Percentiles rank a stretch among this genome's conserved stretches.
These are phyloP conservation scores for Ambrosia artemisiifolia DNA, from an alignment of 129 eudicot species.

Conservation along the genomic window DNA sequence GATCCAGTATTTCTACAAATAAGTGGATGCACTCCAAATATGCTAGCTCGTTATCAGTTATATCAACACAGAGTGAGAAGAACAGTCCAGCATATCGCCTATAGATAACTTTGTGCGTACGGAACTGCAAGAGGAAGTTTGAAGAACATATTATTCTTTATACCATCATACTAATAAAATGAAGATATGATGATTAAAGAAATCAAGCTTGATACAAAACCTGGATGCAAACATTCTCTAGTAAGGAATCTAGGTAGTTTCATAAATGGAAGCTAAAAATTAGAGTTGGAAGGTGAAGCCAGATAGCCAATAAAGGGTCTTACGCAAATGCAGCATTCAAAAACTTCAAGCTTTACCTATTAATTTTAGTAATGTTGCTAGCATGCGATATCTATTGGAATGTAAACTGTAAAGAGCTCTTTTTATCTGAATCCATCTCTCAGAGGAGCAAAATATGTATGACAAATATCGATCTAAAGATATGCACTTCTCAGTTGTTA, in stretches of 20 bases:
- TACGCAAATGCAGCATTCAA: not conserved
- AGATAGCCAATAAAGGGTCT: not conserved
- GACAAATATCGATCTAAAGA: not conserved
- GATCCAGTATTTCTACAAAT: slow-evolving; percentile 90
- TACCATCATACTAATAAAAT: not conserved
- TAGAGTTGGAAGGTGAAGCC: not conserved
- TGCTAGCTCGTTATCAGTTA: slow-evolving; percentile 84
- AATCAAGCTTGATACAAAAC: not conserved
- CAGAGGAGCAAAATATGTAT: not conserved
- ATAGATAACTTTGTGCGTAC: slow-evolving; percentile 88
- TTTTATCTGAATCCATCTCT: not conserved
- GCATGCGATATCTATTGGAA: not conserved
- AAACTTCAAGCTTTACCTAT: not conserved
- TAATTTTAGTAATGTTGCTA: not conserved
- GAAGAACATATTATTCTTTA: slow-evolving; percentile 3
- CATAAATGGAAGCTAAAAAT: not conserved
- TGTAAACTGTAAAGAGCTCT: not conserved
- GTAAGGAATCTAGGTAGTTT: not conserved
- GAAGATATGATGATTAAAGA: not conserved
- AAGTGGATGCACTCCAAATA: slow-evolving; percentile 81
- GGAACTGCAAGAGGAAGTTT: slow-evolving; percentile 51
- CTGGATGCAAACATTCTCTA: too few relatives aligned
- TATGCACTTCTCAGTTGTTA: not conserved
- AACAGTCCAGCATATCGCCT: slow-evolving; percentile 85
- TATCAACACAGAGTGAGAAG: slow-evolving; percentile 89